These are phyloP conservation scores for Porcisia hertigi DNA, from an alignment of 208 protist genomes.

Conservation along the genomic window DNA sequence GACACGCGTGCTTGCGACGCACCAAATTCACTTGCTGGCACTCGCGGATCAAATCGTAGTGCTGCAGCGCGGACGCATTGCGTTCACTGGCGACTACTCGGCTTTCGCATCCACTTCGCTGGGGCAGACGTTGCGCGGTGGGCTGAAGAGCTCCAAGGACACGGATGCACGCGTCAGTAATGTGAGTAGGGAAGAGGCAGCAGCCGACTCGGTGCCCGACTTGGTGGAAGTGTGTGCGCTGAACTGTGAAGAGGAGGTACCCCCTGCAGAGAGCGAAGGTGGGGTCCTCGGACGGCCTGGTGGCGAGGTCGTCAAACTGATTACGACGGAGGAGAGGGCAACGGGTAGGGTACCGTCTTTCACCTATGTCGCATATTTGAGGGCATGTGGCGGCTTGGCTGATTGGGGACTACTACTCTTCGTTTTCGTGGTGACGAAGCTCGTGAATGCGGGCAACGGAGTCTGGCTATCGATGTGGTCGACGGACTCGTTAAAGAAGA, in stretches of 20 bases:
- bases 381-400: conserved; percentile 42
- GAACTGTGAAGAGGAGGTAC: not conserved
- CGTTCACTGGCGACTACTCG: conserved; percentile 41
- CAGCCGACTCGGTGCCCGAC: not conserved
- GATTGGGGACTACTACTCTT: conserved; percentile 45
- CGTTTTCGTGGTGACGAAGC: conserved; percentile 65
- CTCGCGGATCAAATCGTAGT: conserved; percentile 87
- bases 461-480: conserved; percentile 85
- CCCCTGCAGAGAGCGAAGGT: not conserved
- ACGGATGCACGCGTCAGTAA: no score
- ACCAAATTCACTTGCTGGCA: conserved; percentile 91
- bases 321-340: conserved; percentile 63
- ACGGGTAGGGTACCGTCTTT: conserved; percentile 53
- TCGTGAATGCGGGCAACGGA: conserved; percentile 33
- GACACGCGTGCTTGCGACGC: conserved; percentile 93
- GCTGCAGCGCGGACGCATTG: conserved; percentile 61
- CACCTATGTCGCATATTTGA: conserved; percentile 70
- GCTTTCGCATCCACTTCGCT: conserved; percentile 38
- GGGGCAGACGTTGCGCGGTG: conserved; percentile 2
- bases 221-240: not conserved
- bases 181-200: not conserved
- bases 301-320: conserved; percentile 27
- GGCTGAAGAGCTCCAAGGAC: conserved; percentile 1
- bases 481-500: conserved; percentile 11
- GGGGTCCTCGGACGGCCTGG: not conserved